Evolutionary conservation across 148 eudicot genomes (phyloP).

Genomic region (Oxyria digyna): DNA sequence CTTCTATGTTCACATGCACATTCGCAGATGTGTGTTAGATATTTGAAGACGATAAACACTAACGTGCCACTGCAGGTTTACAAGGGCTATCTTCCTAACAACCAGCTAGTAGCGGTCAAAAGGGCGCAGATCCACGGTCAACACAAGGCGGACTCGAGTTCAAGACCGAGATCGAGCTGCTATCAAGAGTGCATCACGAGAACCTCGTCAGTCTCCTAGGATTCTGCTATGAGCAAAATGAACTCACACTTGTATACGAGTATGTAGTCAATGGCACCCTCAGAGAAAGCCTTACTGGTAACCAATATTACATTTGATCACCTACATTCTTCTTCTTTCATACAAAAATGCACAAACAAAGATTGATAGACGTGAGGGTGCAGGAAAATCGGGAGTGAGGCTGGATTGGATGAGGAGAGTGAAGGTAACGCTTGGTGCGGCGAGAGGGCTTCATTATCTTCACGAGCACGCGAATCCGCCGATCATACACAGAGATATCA

Average conservation of each 20-base stretch:
- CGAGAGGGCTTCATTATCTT: conserved; percentile 80
- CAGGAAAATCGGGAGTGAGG: conserved; percentile 71
- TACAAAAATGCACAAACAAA: neutral
- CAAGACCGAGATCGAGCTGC: conserved; percentile 91
- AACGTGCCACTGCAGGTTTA: too few relatives aligned
- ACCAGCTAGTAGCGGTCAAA: conserved; percentile 72
- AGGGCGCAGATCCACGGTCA: conserved; percentile 79
- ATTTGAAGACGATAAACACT: too few relatives aligned
- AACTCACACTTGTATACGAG: conserved; percentile 89
- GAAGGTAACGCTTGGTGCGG: conserved; percentile 71
- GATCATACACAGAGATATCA: conserved; percentile 87
- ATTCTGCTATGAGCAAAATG: conserved; percentile 82
- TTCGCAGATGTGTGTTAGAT: too few relatives aligned
- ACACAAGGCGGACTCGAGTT: conserved; percentile 87
- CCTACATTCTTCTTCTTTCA: neutral
- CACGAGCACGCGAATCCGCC: conserved; percentile 92
- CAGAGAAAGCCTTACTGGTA: conserved; percentile 70
- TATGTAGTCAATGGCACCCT: conserved; percentile 81
- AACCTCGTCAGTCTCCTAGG: conserved; percentile 78
- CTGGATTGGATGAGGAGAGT: conserved; percentile 89
- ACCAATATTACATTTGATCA: too few relatives aligned
- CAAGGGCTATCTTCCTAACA: conserved; percentile 52
- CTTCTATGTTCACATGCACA: too few relatives aligned
- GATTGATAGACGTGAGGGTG: neutral
- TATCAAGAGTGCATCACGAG: conserved; percentile 92